These are phyloP conservation scores for Stentor roeselii DNA, from an alignment of 73 alveolate species.

Conservation along the genomic window DNA sequence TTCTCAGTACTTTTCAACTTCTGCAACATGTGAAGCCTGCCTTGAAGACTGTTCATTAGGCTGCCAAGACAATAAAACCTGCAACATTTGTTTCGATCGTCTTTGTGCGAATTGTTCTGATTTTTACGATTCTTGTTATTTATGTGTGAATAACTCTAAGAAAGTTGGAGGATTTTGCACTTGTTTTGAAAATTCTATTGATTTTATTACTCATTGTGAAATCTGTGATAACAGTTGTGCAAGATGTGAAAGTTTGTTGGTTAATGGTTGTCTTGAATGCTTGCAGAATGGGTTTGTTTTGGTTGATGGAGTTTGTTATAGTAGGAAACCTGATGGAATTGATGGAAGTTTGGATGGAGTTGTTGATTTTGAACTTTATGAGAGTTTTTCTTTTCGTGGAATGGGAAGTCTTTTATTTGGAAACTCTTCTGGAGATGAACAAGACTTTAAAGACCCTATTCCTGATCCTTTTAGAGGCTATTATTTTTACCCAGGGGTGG, in stretches of 20 bases:
- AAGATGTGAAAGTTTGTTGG: not conserved
- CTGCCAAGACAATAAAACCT: not conserved
- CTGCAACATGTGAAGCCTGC: not conserved
- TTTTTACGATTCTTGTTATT: not conserved
- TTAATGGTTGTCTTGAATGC: not conserved
- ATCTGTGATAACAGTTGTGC: not conserved
- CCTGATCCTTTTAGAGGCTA: not conserved
- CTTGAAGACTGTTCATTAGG: not conserved
- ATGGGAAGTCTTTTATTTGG: not conserved
- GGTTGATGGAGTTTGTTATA: not conserved
- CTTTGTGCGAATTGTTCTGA: not conserved
- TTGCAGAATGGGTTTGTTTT: not conserved
- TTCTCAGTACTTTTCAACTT: no score
- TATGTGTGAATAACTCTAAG: not conserved
- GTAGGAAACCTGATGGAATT: not conserved
- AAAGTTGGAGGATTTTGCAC: not conserved
- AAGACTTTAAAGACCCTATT: not conserved
- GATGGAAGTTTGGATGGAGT: not conserved
- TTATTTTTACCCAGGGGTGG: not conserved
- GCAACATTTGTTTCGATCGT: not conserved
- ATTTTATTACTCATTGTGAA: not conserved
- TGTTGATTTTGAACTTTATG: not conserved
- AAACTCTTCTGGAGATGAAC: no score
- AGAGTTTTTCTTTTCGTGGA: not conserved
- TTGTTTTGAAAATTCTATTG: not conserved